Evolutionary conservation across 805 yeast genomes (phyloP), one percentile per base, ranked within the genome.

Genomic region (Maudiozyma turicensis): DNA sequence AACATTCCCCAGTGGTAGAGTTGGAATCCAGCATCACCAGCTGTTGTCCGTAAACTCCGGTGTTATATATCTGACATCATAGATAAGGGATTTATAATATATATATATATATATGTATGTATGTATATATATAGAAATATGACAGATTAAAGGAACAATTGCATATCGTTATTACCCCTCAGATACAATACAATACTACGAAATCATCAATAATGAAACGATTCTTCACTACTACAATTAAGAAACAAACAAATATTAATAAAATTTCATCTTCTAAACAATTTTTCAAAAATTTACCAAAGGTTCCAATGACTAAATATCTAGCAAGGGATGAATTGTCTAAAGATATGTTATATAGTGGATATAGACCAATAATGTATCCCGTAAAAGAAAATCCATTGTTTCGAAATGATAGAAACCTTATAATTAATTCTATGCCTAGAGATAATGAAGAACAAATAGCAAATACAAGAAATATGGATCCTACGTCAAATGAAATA

Each of bases 301-400:
- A 56, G 35, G 68, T 64, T 5, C 68, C 68, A 1, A 63, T 62
- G 30, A 63, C 69, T 4, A 59, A 57, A 45, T 65, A 58, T 44
- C 44, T 65, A 34, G 65, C 61, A 38, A 56, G 58, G 5, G 51
- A 54, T 14, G 59, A 58, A 45, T 50, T 65, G 26, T 52, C 58
- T 4, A 54, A 59, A 2, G 69, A 65, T 49, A 63, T 65, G 10
- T 48, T 65, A 38, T 63, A 55, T 48, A 58, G 63, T 50, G 69
- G 69, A 14, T 65, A 65, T 50, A 50, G 66, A 35, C 69, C 69
- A 0, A 53, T 63, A 5, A 58, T 54, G 48, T 61, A 61, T 41
- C 69, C 69, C 0, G 65, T 64, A 28, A 55, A 51, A 48, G 65
- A 63, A 43, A 64, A 63, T 46, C 68, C 68, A 32, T 51, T 64